Percentiles rank a stretch among this genome's conserved stretches.
These are phyloP conservation scores for Phellinidium pouzarii DNA, from an alignment of 1,284 basidiomycete genomes.

Conservation along the genomic window DNA sequence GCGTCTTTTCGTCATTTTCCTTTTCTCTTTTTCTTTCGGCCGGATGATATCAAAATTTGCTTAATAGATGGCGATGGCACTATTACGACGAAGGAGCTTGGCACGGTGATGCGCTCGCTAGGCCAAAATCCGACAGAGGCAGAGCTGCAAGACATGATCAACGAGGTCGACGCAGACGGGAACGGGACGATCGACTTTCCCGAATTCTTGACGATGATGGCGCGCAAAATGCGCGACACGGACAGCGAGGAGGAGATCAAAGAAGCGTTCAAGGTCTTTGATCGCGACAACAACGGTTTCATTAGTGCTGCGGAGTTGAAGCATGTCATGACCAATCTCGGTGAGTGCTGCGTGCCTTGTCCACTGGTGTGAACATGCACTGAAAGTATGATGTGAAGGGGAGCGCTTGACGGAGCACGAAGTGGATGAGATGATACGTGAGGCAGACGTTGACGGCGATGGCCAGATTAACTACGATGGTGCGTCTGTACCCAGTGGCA, in stretches of 20 bases:
- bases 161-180: slow-evolving; percentile 77
- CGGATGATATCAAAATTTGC: not conserved
- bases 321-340: slow-evolving; percentile 89
- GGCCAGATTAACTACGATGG: slow-evolving; percentile 85
- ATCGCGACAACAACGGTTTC: slow-evolving; percentile 78
- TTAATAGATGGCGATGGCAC: slow-evolving; percentile 87
- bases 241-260: slow-evolving; percentile 76
- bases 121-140: slow-evolving; percentile 96
- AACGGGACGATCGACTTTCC: slow-evolving; percentile 95
- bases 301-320: slow-evolving; percentile 79
- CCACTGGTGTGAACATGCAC: slow-evolving; percentile 9
- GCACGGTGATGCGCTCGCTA: slow-evolving; percentile 94
- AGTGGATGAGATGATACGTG: slow-evolving; percentile 98
- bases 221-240: slow-evolving; percentile 91
- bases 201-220: slow-evolving; percentile 95
- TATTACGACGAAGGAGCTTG: slow-evolving; percentile 93
- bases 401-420: slow-evolving; percentile 92
- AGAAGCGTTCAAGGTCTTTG: slow-evolving; percentile 81
- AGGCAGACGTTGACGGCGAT: slow-evolving; percentile 94
- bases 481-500: slow-evolving; percentile 30
- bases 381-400: slow-evolving; percentile 35
- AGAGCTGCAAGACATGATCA: slow-evolving; percentile 96
- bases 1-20: too few species aligned
- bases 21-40: not conserved
- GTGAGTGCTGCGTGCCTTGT: slow-evolving; percentile 50